Base-by-base conservation (phyloP, 148 eudicot genomes). In the Chenopodium suecicum region DNA sequence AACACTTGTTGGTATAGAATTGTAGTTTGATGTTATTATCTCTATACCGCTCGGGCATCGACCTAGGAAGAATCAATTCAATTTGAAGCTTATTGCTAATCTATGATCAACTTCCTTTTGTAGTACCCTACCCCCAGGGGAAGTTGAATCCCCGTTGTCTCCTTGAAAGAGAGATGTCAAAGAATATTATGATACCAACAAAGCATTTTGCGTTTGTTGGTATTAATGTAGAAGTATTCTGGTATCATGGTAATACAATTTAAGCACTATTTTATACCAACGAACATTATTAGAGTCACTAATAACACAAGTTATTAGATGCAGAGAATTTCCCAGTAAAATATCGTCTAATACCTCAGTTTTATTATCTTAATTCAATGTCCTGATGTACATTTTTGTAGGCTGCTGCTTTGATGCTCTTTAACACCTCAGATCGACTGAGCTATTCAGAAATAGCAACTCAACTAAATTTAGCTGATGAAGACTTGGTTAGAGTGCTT, bases 361-460 rank as follows among this genome's bases (percentile, higher is more conserved):
- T 63, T 37, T 50, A 8, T 37, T 12, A 52, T 50, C 14, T 17
- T 76, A 72, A 34, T 64, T 7, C 10, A 68, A 65, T 22, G 17
- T 20, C 19, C 34, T 68, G 68, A 4, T 58, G 56, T 79, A 25
- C 68, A 37, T 2, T 16, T 48, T 66, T 83, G 70, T 68, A 88
- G 90, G 90, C 90, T 85, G 88, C 90, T 81, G 90, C 87, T 29
- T 76, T 88, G 83, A 86, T 85, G 90, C 86, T 88, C 41, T 88
- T 88, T 58, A 88, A 88, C 80, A 83, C 80, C 6, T 85, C 88
- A n/a, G 90, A 88, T 62, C 78, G 83, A 71, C 71, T 85, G 41
- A 83, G 86, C 9, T 88, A 88, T 65, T 78, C 90, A 19, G 86
- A 88, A 74, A 83, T 88, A 60, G 79, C 85, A 23, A 31, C 84